A percentile compares a stretch with the other conserved stretches of the same genome.
Conservation (phyloP, 2,329 filamentous ascomycete species). For the Passalora sequoiae region DNA sequence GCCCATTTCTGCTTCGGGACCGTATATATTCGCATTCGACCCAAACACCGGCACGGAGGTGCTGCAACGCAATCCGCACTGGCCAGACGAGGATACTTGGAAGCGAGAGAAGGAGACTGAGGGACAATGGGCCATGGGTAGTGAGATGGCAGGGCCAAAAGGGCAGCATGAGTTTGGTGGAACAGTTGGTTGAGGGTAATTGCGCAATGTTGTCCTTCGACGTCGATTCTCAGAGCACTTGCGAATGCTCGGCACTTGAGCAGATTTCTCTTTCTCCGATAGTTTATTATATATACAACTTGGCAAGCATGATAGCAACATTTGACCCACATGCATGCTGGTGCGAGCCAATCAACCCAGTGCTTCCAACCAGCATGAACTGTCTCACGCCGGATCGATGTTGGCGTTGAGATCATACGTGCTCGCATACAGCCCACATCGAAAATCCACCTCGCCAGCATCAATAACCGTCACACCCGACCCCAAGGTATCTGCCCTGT, state of each 20-base stretch:
- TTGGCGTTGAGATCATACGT: slow-evolving; percentile 15
- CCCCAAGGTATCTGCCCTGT: slow-evolving; percentile 19
- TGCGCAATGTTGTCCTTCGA: too few relatives aligned
- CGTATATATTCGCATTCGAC: slow-evolving; percentile 16
- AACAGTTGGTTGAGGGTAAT: neutral
- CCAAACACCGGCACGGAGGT: slow-evolving; percentile 12
- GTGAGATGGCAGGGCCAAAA: slow-evolving; percentile 1
- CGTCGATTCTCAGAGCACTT: neutral
- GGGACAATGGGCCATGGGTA: slow-evolving; percentile 10
- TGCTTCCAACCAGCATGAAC: too few relatives aligned
- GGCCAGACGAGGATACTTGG: slow-evolving; percentile 19
- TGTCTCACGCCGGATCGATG: slow-evolving; percentile 5
- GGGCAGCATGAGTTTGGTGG: neutral
- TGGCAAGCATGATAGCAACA: too few relatives aligned
- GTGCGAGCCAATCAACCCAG: too few relatives aligned
- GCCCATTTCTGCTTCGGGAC: slow-evolving; percentile 13
- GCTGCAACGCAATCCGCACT: slow-evolving; percentile 18
- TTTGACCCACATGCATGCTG: too few relatives aligned
- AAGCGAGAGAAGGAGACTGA: slow-evolving; percentile 9
- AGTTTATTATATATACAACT: too few relatives aligned
- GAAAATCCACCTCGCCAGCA: slow-evolving; percentile 25
- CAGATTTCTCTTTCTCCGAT: too few relatives aligned
- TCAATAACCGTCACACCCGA: slow-evolving; percentile 31
- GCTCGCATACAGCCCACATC: slow-evolving; percentile 25
- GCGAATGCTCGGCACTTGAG: too few relatives aligned